Evolutionary conservation across 192 early-diverging fungal genomes (phyloP).

Genomic region (Backusella australiensis): DNA sequence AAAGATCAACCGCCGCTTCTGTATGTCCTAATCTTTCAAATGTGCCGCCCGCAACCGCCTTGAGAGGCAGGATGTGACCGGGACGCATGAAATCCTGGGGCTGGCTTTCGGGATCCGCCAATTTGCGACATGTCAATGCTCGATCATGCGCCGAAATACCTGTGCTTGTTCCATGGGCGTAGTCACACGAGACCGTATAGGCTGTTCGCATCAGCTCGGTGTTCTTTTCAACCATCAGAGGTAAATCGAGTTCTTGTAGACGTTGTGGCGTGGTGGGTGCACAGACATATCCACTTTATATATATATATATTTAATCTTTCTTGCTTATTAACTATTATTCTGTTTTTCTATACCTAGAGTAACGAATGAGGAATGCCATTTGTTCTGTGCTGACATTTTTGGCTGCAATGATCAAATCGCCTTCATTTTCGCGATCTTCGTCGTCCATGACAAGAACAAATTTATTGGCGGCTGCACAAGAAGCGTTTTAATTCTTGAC

Average conservation of each 20-base stretch:
- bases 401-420: constrained; percentile 96
- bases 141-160: constrained; percentile 96
- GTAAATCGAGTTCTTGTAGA: constrained; percentile 81
- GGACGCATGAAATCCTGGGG: constrained; percentile 80
- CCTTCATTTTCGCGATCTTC: constrained; percentile 99
- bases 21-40: constrained; percentile 92
- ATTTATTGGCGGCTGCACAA: constrained; percentile 67
- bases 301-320: neutral
- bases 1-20: constrained; percentile 89
- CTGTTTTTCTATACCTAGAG: constrained; percentile 60
- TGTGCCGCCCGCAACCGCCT: constrained; percentile 78
- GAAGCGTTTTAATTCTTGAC: neutral
- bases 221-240: constrained; percentile 94
- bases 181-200: constrained; percentile 92
- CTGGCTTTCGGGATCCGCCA: constrained; percentile 71
- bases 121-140: constrained; percentile 67
- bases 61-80: constrained; percentile 93
- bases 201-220: constrained; percentile 91
- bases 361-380: constrained; percentile 96
- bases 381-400: constrained; percentile 87
- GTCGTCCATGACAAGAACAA: constrained; percentile 93
- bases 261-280: constrained; percentile 77
- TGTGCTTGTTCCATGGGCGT: constrained; percentile 80
- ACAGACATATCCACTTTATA: constrained; percentile 85
- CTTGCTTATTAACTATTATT: neutral